These are phyloP conservation scores for Plasmodium vivax DNA, from an alignment of 169 alveolate genomes.

Conservation along the genomic window DNA sequence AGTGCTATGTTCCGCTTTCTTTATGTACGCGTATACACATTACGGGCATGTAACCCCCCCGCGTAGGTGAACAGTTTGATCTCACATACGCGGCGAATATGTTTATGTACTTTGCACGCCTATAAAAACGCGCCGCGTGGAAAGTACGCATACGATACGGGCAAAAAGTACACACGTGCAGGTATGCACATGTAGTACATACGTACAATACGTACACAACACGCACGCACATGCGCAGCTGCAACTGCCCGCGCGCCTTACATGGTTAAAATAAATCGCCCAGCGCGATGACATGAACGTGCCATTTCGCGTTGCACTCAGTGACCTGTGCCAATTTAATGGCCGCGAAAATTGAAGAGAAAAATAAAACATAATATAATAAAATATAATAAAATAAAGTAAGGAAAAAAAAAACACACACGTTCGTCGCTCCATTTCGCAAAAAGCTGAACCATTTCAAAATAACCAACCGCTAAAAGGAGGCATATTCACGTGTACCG, in stretches of 20 bases:
- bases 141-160: not conserved
- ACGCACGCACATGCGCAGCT: not conserved
- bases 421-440: not conserved
- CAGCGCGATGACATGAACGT: not conserved
- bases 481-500: not conserved
- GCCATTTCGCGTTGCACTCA: not conserved
- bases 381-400: too few species aligned
- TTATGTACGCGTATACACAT: not conserved
- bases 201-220: not conserved
- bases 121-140: too few species aligned
- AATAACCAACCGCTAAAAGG: not conserved
- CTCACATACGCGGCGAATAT: constrained; percentile 3
- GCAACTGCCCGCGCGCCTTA: not conserved
- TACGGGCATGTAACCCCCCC: not conserved
- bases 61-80: not conserved
- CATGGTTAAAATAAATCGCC: not conserved
- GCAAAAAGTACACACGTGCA: not conserved
- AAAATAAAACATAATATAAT: not conserved
- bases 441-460: not conserved
- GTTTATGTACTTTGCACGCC: not conserved
- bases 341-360: not conserved
- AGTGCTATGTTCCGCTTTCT: not conserved
- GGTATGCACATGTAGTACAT: not conserved
- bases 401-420: not conserved
- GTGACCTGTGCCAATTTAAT: not conserved